Conservation (phyloP, 169 alveolate species). For the Plasmodium yoelii region DNA sequence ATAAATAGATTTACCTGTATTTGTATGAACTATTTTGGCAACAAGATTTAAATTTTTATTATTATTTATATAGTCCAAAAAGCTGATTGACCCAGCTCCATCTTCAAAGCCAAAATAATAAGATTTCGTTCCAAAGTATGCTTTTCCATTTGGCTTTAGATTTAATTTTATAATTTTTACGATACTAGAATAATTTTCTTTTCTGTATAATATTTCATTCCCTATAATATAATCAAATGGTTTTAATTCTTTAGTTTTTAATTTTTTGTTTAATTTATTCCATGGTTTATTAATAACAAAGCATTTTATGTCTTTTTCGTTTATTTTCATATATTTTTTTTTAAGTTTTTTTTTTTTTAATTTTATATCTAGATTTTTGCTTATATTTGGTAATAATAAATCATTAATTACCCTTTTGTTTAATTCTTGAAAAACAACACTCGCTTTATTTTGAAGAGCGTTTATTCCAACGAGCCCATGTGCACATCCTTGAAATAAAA, state of each 20-base stretch:
- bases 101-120: conserved; percentile 74
- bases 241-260: conserved; percentile 24
- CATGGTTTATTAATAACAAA: conserved; percentile 54
- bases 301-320: conserved; percentile 10
- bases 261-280: conserved; percentile 46
- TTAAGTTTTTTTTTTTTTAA: conserved; percentile 47
- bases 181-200: conserved; percentile 58
- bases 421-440: conserved; percentile 69
- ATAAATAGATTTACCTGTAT: conserved; percentile 40
- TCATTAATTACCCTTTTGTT: conserved; percentile 71
- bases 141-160: conserved; percentile 41
- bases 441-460: conserved; percentile 37
- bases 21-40: conserved; percentile 50
- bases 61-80: conserved; percentile 52
- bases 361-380: conserved; percentile 38
- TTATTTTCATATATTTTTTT: conserved; percentile 43
- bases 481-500: conserved; percentile 46
- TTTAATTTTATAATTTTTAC: conserved; percentile 32
- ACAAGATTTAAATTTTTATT: conserved; percentile 22
- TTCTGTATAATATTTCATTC: conserved; percentile 74
- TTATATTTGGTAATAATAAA: conserved; percentile 64
- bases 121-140: conserved; percentile 67
- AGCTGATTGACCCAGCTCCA: conserved; percentile 68
- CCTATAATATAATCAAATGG: conserved; percentile 68
- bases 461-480: conserved; percentile 61